Conservation (phyloP, 2,329 filamentous ascomycete species). For the Colletotrichum karsti region DNA sequence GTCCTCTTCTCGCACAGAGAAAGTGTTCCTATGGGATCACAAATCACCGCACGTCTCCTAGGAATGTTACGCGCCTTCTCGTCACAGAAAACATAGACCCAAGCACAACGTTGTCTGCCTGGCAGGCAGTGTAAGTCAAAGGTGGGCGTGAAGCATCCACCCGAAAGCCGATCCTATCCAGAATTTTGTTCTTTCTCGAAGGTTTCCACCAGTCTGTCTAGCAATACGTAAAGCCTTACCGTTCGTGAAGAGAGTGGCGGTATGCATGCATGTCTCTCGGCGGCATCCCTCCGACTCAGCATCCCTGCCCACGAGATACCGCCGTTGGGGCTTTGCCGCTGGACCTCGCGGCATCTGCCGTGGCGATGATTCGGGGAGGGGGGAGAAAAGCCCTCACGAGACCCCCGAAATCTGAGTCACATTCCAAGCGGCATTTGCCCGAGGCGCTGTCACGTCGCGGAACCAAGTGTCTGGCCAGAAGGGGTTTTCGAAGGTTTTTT, state of each 20-base stretch:
- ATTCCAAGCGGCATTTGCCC: conserved; percentile 5
- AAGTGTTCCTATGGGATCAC: neutral
- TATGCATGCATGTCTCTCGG: neutral
- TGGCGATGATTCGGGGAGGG: neutral
- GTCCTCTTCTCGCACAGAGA: neutral
- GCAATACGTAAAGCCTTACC: too few species aligned
- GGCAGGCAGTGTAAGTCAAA: too few species aligned
- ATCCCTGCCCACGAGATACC: neutral
- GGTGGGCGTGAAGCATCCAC: too few species aligned
- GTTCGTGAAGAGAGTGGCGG: neutral
- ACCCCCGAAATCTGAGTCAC: neutral
- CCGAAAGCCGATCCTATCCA: too few species aligned
- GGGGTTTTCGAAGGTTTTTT: neutral
- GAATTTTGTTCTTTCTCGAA: too few species aligned
- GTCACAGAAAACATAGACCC: too few species aligned
- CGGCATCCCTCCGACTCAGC: neutral
- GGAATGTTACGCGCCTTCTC: too few species aligned
- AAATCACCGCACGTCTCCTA: too few species aligned
- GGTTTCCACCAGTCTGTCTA: too few species aligned
- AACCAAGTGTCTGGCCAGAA: neutral
- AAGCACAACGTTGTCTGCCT: too few species aligned
- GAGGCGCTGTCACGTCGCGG: neutral
- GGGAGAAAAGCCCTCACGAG: neutral
- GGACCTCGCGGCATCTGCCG: neutral
- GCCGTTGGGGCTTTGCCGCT: neutral